Base-by-base conservation (phyloP, 345 rosid species). In the Leavenworthia alabamica region DNA sequence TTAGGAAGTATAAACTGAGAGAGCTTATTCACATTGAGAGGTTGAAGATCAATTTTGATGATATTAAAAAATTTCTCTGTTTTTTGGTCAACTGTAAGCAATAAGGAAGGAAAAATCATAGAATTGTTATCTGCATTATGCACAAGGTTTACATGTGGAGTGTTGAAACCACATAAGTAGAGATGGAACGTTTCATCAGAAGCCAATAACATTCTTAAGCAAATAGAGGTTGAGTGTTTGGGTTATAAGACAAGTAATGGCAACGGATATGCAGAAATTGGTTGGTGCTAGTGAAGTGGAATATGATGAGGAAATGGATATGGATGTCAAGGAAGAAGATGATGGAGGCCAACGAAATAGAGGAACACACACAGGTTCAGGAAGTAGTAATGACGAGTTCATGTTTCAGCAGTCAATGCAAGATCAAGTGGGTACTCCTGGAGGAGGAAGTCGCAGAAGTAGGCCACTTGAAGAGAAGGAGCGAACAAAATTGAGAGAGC, bases 391-490 rank as follows among this genome's bases (percentile, higher is more conserved):
- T 59, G 79, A 48, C 45, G 88, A 79, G 72, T 82, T 86, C 70
- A 81, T 77, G 60, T 75, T 77, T 73, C 82, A 80, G 31, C 86
- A 77, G 47, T 82, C 84, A 44, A 70, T 82, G 73, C 89, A 89
- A 60, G 97, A 86, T 47, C 94, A 87, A 75, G 82, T 75, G 28
- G 73, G 90, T 47, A 84, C 82, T 42, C 86, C 95, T 4, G 87
- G 85, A 17, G 90, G 86, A 42, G 71, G 67, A 59, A 72, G 63
- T 52, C 88, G 96, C 24, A 90, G 92, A 74, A 77, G 83, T 45
- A 80, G 96, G 58, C 99, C 95, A 11, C 43, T 82, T 4, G 99
- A 90, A 79, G 99, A 94, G 66, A 94, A 94, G 73, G 99, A 94
- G 77, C 80, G 97, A 69, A 94, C 99, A 0, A 94, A 94, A 83